Percentiles rank a stretch among this genome's conserved stretches.
These are phyloP conservation scores for Zymoseptoria tritici DNA, from an alignment of 2,329 filamentous ascomycete genomes.

Conservation along the genomic window DNA sequence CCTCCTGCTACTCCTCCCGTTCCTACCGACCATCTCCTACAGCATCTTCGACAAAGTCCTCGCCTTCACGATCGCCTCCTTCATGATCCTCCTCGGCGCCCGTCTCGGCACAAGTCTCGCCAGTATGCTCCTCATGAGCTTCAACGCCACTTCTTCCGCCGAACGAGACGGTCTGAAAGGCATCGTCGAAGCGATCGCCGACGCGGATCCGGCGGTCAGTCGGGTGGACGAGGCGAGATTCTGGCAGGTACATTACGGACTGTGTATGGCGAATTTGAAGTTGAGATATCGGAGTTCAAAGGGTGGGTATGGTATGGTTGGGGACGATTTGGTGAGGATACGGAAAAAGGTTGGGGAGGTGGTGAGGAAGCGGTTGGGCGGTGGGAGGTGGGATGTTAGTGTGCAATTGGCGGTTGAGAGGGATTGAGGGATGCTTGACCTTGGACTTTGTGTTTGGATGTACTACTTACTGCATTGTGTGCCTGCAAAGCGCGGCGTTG, in stretches of 20 bases:
- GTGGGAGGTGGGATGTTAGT: constrained; percentile 88
- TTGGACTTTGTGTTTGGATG: neutral
- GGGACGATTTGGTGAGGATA: constrained; percentile 60
- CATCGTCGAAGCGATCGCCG: constrained; percentile 71
- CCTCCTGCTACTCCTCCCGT: constrained; percentile 70
- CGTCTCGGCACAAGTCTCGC: constrained; percentile 80
- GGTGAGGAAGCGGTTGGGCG: constrained; percentile 78
- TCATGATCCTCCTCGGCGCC: constrained; percentile 82
- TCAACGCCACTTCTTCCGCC: constrained; percentile 42
- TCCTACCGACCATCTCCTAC: constrained; percentile 74
- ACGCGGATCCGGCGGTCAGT: constrained; percentile 66
- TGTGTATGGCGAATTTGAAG: constrained; percentile 92
- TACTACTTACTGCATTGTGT: neutral
- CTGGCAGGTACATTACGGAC: constrained; percentile 96
- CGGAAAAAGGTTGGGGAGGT: constrained; percentile 69
- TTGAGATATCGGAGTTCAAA: constrained; percentile 57
- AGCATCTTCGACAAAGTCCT: constrained; percentile 76
- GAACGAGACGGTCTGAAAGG: constrained; percentile 51
- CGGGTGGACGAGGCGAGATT: constrained; percentile 86
- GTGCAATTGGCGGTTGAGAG: constrained; percentile 57
- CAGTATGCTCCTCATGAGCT: constrained; percentile 94
- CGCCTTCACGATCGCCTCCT: constrained; percentile 70
- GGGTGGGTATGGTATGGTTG: constrained; percentile 48
- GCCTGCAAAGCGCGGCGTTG: neutral
- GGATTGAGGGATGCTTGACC: constrained; percentile 4